Evolutionary conservation across 306 rosid genomes (phyloP), one percentile per base, ranked within the genome.

Genomic region (Alnus glutinosa): DNA sequence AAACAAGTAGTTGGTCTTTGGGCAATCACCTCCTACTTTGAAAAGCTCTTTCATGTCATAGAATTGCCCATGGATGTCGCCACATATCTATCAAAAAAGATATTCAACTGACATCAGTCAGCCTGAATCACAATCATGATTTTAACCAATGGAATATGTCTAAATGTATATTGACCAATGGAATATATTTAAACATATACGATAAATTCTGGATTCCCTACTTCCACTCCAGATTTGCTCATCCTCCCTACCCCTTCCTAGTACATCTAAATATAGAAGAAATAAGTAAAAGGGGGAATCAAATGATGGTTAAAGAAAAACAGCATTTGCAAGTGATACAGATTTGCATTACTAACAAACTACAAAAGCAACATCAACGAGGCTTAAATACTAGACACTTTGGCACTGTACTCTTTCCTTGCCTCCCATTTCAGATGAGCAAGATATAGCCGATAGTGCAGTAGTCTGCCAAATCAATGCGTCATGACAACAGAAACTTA

Each of bases 11-110:
- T 96, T 96, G 9, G 97, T 96, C 87, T 93, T 90, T 12, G 98
- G 99, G 86, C 99, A 96, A 79, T 96, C 99, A 19, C 96, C 97
- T 86, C 99, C 99, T 8, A 96, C 99, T 90, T 88, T 96, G 89
- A 96, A 96, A 84, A 96, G 99, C 92, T 96, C 99, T 78, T 93
- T 96, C 99, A 93, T 89, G 81, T 96, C 99, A 77, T 96, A 96
- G 85, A 96, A 96, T 79, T 96, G 99, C 64, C 99, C 98, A 51
- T 96, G 99, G 78, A 96, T 96, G 90, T 93, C 99, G 19, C 99
- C 99, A 44, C 99, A 96, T 82, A 96, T 96, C 99, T 96, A 88
- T 19, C 28, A 4, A 71, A 73, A 46, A 70, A 77, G 55, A 80
- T 15, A 68, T 52, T 66, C 76, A 77, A 78, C 30, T 46, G 46